Evolutionary conservation across 306 rosid genomes (phyloP), one percentile per base, ranked within the genome.

Genomic region (Begonia loranthoides): DNA sequence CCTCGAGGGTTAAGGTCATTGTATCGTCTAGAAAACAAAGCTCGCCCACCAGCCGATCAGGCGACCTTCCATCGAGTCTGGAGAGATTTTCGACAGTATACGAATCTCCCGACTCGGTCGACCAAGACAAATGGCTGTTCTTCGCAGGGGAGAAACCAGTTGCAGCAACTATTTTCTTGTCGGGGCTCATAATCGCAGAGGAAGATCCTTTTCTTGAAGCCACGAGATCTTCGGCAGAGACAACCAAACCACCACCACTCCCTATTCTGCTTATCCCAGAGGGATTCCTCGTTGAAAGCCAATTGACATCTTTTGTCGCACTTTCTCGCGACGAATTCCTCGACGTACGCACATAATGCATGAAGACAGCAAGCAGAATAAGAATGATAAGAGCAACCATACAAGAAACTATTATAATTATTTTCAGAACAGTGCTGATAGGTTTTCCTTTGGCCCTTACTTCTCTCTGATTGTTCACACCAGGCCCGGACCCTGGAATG

Each of bases 11-110:
- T 70, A 92, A 65, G 13, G 84, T 58, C 61, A 87, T 71, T 5
- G 84, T 47, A 58, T 87, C 99, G 55, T 92, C 99, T 6, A 92
- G 96, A 71, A 92, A 86, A 77, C 81, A 82, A 50, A 92, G 79
- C 79, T 92, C 96, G 1, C 99, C 99, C 16, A 83, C 65, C 74
- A 92, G 64, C 67, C 79, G 76, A 69, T 92, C 99, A 0, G 99
- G 99, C 3, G 99, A 86, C 54, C 99, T 74, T 12, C 77, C 78
- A 52, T 90, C 95, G 15, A 90, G 66, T 54, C 89, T 80, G 33
- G 82, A 61, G 60, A 85, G 82, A 83, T 60, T 83, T 55, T 90
- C 97, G 13, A 77, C 74, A 44, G 81, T 39, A 33, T 61, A 60
- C 5, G 89, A 80, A 61, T 90, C 95, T 15, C 95, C 97, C 41